Base-by-base conservation (phyloP, 352 stramenopile species). In the Phytophthora foliorum region DNA sequence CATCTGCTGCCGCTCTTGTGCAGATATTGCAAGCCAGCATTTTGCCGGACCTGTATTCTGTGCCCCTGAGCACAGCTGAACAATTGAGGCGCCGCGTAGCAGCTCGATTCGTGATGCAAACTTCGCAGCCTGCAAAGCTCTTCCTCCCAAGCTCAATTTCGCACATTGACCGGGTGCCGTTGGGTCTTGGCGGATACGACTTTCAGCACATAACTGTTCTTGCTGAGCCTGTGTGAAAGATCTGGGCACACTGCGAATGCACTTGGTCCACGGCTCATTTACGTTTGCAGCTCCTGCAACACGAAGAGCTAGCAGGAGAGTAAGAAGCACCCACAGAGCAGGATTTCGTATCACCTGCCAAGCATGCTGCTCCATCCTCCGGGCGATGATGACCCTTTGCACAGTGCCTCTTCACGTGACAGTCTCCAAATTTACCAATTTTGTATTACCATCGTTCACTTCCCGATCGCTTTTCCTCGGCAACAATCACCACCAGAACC, bases 21-120 rank as follows among this genome's bases (percentile, higher is more conserved):
- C 41, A 6, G 77, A 60, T 31, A 84, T 52, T 4, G 61, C 49
- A 1, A 72, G 34, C 84, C 84, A 92, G n/a, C 84, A 90, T 19
- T 57, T 58, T n/a, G 72, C 82, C 25, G 80, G 84, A 13, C 60
- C 75, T 31, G 27, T 55, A 36, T 53, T 57, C 3, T 36, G 50
- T 11, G 61, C 52, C 22, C 22, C 22, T 8, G 73, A 36, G 46
- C 76, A 85, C 8, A 83, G 59, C 45, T 66, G 45, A 11, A 74
- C 56, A 41, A 86, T 67, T 13, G 65, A 66, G 0, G 27, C 65
- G 11, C 32, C 54, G 25, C 70, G 70, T 25, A 73, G 53, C n/a
- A 66, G 10, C 19, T 77, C 69, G 17, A 64, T 49, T 61, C 70
- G 46, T 29, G 70, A 58, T 27, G 65, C 58, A 57, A 74, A 57